Evolutionary conservation across 2,329 filamentous ascomycete species (phyloP), one percentile per base, ranked within the genome.

Genomic region (Fusarium pseudonygamai): DNA sequence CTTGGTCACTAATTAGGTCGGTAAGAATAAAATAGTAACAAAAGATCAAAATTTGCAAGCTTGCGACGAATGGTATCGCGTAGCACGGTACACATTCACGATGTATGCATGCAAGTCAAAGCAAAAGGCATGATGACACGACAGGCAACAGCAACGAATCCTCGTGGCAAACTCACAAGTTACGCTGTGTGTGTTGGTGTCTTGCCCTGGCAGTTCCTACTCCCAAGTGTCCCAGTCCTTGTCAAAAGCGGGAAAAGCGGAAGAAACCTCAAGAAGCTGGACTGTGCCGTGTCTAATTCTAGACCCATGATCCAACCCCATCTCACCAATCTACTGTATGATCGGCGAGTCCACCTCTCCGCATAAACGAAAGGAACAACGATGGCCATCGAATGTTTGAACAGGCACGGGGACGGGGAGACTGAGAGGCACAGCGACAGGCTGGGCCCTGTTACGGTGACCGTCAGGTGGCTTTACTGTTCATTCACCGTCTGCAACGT

Each of bases 321-420:
- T 61, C 64, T 47, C 49, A 22, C 24, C 47, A 55, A 66, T n/a
- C 39, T 49, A n/a, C n/a, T n/a, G n/a, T n/a, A 42, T 47, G 60
- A 74, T 74, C 60, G 34, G 52, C 47, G n/a, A 67, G 46, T 52
- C 74, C 74, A 75, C 64, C 43, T 55, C 28, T 50, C 64, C 57
- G 58, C 74, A 77, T 71, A 75, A 75, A 75, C 67, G 72, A 76
- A 66, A 40, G 52, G 42, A 58, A 65, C 64, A 71, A 72, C 61
- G 60, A 64, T 58, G 57, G 63, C 56, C 22, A 52, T 65, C 45
- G 66, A 50, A 42, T 37, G 50, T 37, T 37, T 26, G 50, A 47
- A 60, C 28, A 64, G 13, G n/a, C 53, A 56, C 53, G 30, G n/a
- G 15, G 28, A 32, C 42, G 15, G 42, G 43, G 16, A 45, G 42